A percentile compares a stretch with the other conserved stretches of the same genome.
phyloP scores from a whole-genome alignment of 1,284 basidiomycete genomes.

The Veloboletus limbatus region DNA sequence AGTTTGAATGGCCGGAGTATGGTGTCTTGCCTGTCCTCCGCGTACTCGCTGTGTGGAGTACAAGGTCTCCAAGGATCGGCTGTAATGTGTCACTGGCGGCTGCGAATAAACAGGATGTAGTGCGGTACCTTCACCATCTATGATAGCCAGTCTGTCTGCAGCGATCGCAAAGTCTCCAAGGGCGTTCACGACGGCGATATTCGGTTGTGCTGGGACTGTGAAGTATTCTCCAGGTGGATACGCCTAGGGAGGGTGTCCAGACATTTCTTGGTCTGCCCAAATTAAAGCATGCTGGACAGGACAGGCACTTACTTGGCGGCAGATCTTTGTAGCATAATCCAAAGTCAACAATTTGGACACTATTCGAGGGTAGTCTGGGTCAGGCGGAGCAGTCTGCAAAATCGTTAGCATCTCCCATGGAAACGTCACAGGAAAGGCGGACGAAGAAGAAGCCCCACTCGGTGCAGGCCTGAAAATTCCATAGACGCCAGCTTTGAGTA shows the following conservation, averaged over 20 bases:
- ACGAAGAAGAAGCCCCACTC: slow-evolving; percentile 93
- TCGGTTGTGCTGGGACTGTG: slow-evolving; percentile 67
- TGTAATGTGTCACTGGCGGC: slow-evolving; percentile 26
- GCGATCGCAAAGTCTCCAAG: slow-evolving; percentile 77
- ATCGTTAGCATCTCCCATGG: background rate
- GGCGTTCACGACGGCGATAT: slow-evolving; percentile 76
- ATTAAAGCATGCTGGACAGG: background rate
- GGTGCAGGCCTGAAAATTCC: slow-evolving; percentile 91
- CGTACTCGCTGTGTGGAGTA: slow-evolving; percentile 82
- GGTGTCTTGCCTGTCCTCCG: slow-evolving; percentile 68
- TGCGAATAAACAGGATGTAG: background rate
- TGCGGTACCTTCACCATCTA: slow-evolving; percentile 73
- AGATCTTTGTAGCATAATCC: slow-evolving; percentile 79
- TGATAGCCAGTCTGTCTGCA: slow-evolving; percentile 78
- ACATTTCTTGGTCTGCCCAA: background rate
- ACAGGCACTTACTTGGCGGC: slow-evolving; percentile 53
- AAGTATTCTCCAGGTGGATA: slow-evolving; percentile 79
- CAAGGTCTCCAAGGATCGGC: slow-evolving; percentile 90
- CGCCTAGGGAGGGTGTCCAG: slow-evolving; percentile 44
- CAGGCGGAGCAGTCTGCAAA: slow-evolving; percentile 64
- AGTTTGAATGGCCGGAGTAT: slow-evolving; percentile 79
- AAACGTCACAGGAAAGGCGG: slow-evolving; percentile 20
- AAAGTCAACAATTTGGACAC: slow-evolving; percentile 74
- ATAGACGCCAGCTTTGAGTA: slow-evolving; percentile 78
- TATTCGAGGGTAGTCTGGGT: slow-evolving; percentile 60